Conservation (phyloP, 495 filamentous ascomycete genomes). For the Cladorrhinum samala region DNA sequence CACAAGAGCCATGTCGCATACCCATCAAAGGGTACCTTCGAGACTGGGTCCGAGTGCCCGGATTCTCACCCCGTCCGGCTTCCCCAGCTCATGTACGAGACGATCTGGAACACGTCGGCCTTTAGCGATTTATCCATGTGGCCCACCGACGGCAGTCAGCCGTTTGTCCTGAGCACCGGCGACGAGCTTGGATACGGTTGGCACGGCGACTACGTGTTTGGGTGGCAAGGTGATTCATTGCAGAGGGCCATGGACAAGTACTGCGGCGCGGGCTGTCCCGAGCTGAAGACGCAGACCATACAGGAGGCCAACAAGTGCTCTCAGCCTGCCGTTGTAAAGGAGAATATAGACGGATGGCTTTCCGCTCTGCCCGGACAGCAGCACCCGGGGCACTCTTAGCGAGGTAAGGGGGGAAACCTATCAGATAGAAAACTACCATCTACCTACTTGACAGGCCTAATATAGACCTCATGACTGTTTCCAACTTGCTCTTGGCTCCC, state of each 20-base stretch:
- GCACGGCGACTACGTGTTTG: slow-evolving; percentile 35
- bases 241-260: slow-evolving; percentile 32
- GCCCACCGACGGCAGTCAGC: slow-evolving; percentile 23
- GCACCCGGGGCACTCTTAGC: no score
- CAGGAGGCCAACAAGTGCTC: slow-evolving; percentile 27
- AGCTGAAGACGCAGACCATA: slow-evolving; percentile 28
- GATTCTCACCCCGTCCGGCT: slow-evolving; percentile 23
- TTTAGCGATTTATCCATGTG: slow-evolving; percentile 31
- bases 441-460: no score
- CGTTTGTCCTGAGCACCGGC: not conserved
- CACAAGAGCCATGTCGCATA: slow-evolving; percentile 49
- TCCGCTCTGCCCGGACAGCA: slow-evolving; percentile 1
- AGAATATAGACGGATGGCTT: slow-evolving; percentile 30
- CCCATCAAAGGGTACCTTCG: slow-evolving; percentile 21
- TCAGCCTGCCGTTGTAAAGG: slow-evolving; percentile 20
- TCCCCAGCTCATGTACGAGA: slow-evolving; percentile 33
- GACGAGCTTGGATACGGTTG: slow-evolving; percentile 27
- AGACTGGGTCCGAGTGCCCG: not conserved
- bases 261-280: slow-evolving; percentile 30
- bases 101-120: slow-evolving; percentile 34
- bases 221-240: slow-evolving; percentile 32
- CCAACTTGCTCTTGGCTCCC: slow-evolving; percentile 19
- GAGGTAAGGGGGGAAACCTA: no score
- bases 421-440: no score
- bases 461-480: slow-evolving; percentile 22